phyloP scores from a whole-genome alignment of 2,329 filamentous ascomycete genomes.

The Dendryphion nanum region DNA sequence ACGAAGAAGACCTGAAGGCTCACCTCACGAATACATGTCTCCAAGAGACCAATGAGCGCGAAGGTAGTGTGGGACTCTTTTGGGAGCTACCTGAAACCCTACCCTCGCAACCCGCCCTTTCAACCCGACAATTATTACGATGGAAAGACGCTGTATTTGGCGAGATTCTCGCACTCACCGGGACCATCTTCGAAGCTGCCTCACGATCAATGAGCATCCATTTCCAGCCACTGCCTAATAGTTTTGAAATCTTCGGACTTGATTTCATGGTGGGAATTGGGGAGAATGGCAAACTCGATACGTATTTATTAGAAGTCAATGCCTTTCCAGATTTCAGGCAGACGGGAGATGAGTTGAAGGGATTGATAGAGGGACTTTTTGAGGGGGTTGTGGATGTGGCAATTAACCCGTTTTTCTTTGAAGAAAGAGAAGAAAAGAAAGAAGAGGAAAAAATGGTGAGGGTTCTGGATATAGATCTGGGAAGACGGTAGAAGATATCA shows the following conservation, averaged over 20 bases:
- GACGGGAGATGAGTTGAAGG: constrained; percentile 73
- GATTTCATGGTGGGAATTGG: constrained; percentile 71
- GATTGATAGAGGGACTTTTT: constrained; percentile 74
- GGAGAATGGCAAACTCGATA: constrained; percentile 47
- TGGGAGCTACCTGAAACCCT: constrained; percentile 60
- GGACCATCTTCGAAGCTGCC: constrained; percentile 81
- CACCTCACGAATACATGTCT: constrained; percentile 97
- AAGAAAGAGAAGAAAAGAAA: constrained; percentile 11
- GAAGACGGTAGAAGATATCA: constrained; percentile 35
- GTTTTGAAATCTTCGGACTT: constrained; percentile 88
- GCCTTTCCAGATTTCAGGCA: constrained; percentile 95
- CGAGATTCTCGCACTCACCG: constrained; percentile 73
- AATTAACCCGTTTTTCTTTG: constrained; percentile 66
- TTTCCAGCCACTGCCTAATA: constrained; percentile 85
- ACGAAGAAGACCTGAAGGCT: constrained; percentile 56
- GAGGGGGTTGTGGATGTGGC: constrained; percentile 67
- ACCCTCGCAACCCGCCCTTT: constrained; percentile 20
- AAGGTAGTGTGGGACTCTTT: constrained; percentile 71
- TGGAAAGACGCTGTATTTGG: constrained; percentile 64
- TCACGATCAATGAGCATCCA: constrained; percentile 81
- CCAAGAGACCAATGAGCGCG: constrained; percentile 58
- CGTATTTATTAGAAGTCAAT: constrained; percentile 88
- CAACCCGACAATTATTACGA: constrained; percentile 8
- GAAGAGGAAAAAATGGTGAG: constrained; percentile 35
- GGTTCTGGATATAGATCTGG: constrained; percentile 49